These are phyloP conservation scores for Cadophora gregata DNA, from an alignment of 2,329 filamentous ascomycete species.

Conservation along the genomic window DNA sequence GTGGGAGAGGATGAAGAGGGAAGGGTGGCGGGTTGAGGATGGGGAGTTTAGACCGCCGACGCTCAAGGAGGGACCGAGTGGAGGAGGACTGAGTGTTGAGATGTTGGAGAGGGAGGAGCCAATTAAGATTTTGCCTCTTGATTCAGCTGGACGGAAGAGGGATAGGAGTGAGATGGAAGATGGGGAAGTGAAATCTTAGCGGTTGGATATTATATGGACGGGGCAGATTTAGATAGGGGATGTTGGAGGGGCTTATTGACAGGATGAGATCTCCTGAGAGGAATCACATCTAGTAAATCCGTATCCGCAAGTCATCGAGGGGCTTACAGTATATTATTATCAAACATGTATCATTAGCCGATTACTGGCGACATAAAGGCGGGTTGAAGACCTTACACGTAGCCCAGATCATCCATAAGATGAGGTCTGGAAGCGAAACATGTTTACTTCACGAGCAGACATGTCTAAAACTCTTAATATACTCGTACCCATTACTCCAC, in stretches of 20 bases:
- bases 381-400: not conserved
- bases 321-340: not conserved
- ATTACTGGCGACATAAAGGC: not conserved
- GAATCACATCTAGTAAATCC: not conserved
- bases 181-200: constrained; percentile 20
- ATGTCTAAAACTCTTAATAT: not conserved
- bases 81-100: not conserved
- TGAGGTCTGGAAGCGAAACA: not conserved
- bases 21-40: constrained; percentile 69
- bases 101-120: constrained; percentile 14
- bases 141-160: constrained; percentile 29
- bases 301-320: not conserved
- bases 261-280: not conserved
- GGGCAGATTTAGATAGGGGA: not conserved
- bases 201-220: not conserved
- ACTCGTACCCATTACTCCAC: not conserved
- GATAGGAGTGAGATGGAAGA: constrained; percentile 30
- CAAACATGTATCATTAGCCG: not conserved
- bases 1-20: constrained; percentile 70
- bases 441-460: not conserved
- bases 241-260: not conserved
- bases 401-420: not conserved
- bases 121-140: constrained; percentile 18
- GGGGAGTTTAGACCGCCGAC: constrained; percentile 46
- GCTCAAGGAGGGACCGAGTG: constrained; percentile 14